These are phyloP conservation scores for Salix viminalis DNA, from an alignment of 345 rosid genomes.

Conservation along the genomic window DNA sequence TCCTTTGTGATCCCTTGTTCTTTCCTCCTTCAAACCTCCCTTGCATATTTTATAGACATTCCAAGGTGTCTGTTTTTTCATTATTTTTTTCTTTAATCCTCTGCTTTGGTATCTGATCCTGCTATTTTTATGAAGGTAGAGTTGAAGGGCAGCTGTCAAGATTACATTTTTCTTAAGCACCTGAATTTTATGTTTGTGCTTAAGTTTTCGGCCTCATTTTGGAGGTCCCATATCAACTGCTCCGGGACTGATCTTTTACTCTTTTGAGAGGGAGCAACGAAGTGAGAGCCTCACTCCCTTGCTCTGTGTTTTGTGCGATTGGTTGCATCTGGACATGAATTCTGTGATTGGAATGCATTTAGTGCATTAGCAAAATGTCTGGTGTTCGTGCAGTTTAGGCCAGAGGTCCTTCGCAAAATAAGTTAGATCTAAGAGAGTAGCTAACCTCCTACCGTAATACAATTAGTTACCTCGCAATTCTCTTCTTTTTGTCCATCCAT, in stretches of 20 bases:
- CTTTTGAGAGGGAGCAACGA: constrained; percentile 82
- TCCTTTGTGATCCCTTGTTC: not conserved
- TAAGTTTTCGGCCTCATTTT: constrained; percentile 7
- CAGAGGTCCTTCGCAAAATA: constrained; percentile 38
- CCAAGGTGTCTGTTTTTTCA: constrained; percentile 44
- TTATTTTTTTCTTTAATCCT: not conserved
- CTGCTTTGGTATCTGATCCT: not conserved
- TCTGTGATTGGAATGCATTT: too few species aligned
- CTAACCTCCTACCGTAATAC: not conserved
- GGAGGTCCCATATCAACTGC: constrained; percentile 16
- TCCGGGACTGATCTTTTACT: constrained; percentile 33
- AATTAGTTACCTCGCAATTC: too few species aligned
- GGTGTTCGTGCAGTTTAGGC: constrained; percentile 26
- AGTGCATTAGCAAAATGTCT: too few species aligned
- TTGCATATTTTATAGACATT: constrained; percentile 22
- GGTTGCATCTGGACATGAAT: too few species aligned
- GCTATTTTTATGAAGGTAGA: constrained; percentile 42
- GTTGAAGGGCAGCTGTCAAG: constrained; percentile 67
- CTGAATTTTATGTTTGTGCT: constrained; percentile 36
- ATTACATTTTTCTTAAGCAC: constrained; percentile 72
- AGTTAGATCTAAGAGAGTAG: constrained; percentile 2
- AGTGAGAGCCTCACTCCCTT: constrained; percentile 53
- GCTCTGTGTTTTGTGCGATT: not conserved
- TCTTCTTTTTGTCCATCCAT: too few species aligned
- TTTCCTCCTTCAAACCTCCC: not conserved